Conservation (phyloP, 2,329 filamentous ascomycete species). For the Diplodia sapinea region DNA sequence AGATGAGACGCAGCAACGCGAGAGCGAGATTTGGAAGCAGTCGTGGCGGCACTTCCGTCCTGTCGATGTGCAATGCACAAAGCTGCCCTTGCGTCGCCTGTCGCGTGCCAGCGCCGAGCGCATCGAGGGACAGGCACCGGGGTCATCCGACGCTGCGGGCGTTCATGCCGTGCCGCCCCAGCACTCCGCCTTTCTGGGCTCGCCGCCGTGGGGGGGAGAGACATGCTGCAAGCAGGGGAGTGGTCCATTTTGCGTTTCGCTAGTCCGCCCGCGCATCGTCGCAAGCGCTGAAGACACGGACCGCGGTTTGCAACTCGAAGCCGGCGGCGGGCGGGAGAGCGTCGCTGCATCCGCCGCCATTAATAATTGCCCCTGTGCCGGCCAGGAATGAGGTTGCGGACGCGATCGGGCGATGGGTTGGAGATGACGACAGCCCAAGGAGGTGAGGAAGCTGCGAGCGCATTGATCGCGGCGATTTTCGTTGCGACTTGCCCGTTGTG, state of each 20-base stretch:
- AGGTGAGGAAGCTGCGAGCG: neutral
- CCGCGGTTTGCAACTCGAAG: neutral
- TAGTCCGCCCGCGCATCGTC: neutral
- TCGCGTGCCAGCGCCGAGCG: conserved; percentile 1
- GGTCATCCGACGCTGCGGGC: conserved; percentile 22
- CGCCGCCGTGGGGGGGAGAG: neutral
- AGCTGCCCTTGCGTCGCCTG: conserved; percentile 13
- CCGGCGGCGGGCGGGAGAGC: conserved; percentile 18
- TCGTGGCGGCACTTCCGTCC: conserved; percentile 21
- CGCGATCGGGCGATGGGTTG: neutral
- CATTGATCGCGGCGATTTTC: conserved; percentile 4
- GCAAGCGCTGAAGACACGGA: conserved; percentile 4
- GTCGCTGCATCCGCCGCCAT: conserved; percentile 1
- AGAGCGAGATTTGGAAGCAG: conserved; percentile 1
- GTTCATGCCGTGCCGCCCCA: conserved; percentile 14
- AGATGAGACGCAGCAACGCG: conserved; percentile 8
- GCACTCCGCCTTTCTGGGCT: neutral
- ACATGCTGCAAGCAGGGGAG: conserved; percentile 22
- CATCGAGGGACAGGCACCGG: conserved; percentile 3
- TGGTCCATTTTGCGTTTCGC: conserved; percentile 13
- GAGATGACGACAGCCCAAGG: conserved; percentile 5
- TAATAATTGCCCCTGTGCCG: neutral
- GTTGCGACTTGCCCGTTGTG: conserved; percentile 4
- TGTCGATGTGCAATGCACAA: conserved; percentile 11
- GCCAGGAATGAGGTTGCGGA: neutral